Conservation (phyloP, 345 rosid genomes). For the Cardamine occulta region DNA sequence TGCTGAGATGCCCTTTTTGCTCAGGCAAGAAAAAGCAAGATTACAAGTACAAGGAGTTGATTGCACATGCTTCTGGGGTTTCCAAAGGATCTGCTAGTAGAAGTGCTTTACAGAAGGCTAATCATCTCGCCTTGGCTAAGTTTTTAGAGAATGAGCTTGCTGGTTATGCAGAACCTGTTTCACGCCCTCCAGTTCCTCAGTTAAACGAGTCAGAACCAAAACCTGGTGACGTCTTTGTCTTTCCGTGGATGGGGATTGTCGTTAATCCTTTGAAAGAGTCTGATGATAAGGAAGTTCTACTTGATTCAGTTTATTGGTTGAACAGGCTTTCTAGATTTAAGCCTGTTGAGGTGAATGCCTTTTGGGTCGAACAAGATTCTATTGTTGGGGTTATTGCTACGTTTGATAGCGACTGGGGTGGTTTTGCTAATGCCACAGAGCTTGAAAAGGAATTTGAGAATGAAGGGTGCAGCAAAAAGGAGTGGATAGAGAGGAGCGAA, state of each 20-base stretch:
- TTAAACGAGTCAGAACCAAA: slow-evolving; percentile 34
- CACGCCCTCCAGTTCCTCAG: slow-evolving; percentile 33
- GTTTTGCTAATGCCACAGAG: slow-evolving; percentile 56
- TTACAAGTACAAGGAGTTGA: slow-evolving; percentile 76
- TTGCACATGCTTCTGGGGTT: slow-evolving; percentile 83
- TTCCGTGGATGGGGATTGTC: slow-evolving; percentile 91
- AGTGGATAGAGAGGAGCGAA: slow-evolving; percentile 54
- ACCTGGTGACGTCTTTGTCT: slow-evolving; percentile 58
- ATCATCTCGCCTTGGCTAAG: slow-evolving; percentile 77
- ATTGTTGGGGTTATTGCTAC: slow-evolving; percentile 58
- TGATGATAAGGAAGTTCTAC: slow-evolving; percentile 40
- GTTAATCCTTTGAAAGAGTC: slow-evolving; percentile 45
- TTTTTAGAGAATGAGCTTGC: slow-evolving; percentile 69
- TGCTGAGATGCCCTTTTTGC: slow-evolving; percentile 84
- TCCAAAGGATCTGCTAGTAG: slow-evolving; percentile 77
- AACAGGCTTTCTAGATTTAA: slow-evolving; percentile 60
- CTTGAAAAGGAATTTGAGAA: slow-evolving; percentile 72
- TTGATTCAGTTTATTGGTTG: slow-evolving; percentile 60
- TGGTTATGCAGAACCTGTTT: slow-evolving; percentile 49
- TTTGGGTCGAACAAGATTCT: slow-evolving; percentile 52
- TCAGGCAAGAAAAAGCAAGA: slow-evolving; percentile 85
- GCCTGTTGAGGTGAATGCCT: slow-evolving; percentile 55
- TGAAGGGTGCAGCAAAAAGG: slow-evolving; percentile 51
- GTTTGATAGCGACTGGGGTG: slow-evolving; percentile 67
- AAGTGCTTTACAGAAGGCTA: slow-evolving; percentile 77